Percentiles rank a stretch among this genome's conserved stretches.
phyloP scores from a whole-genome alignment of 2,329 filamentous ascomycete genomes.

The Trichophyton mentagrophytes region DNA sequence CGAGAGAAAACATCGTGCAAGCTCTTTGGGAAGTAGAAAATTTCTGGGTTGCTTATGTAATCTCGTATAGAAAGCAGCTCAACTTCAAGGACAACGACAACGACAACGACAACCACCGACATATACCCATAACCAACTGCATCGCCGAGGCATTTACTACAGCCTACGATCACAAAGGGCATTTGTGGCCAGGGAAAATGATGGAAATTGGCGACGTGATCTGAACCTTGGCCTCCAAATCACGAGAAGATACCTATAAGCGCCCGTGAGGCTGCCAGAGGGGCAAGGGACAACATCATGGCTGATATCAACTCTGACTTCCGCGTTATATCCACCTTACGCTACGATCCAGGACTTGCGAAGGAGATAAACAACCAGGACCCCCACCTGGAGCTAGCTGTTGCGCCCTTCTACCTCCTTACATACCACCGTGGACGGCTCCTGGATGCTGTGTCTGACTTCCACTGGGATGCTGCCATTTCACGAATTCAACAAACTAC shows the following conservation, averaged over 20 bases:
- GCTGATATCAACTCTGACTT: conserved; percentile 31
- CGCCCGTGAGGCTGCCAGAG: not conserved
- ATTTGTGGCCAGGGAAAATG: not conserved
- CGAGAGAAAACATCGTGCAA: not conserved
- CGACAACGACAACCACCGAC: not conserved
- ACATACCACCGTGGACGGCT: conserved; percentile 67
- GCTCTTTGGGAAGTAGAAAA: not conserved
- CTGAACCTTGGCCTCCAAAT: not conserved
- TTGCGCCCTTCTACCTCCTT: conserved; percentile 65
- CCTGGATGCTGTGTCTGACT: conserved; percentile 43
- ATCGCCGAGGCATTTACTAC: too few species aligned
- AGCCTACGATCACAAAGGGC: not conserved
- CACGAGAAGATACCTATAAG: not conserved
- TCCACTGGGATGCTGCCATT: conserved; percentile 33
- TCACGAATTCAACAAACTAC: conserved; percentile 18
- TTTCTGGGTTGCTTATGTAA: conserved; percentile 3
- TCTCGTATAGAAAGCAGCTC: not conserved
- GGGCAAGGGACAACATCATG: not conserved
- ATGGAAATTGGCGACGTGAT: not conserved
- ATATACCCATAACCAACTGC: not conserved
- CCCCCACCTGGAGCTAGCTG: conserved; percentile 26
- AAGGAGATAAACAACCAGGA: conserved; percentile 17
- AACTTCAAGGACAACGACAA: not conserved
- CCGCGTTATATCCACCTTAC: conserved; percentile 56
- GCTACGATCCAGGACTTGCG: conserved; percentile 53